Evolutionary conservation across 192 early-diverging fungal species (phyloP).

Genomic region (Phlyctochytrium bullatum): DNA sequence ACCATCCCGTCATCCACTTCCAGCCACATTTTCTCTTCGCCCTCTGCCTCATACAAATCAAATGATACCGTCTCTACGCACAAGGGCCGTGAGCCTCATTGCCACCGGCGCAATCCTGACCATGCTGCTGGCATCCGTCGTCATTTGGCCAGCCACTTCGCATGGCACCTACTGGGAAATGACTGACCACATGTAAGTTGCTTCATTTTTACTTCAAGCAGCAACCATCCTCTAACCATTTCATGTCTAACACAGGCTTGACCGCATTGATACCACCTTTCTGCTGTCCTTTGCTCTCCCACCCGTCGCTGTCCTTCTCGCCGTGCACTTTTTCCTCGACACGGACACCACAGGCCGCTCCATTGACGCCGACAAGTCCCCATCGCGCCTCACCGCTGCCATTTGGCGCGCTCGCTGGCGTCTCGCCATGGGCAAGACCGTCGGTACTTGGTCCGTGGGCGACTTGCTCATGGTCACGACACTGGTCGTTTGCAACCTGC

Average conservation of each 20-base stretch:
- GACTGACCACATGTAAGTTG: conserved; percentile 1
- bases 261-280: not conserved
- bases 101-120: not conserved
- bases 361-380: not conserved
- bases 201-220: not conserved
- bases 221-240: no score
- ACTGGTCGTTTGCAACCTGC: not conserved
- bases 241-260: not conserved
- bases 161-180: not conserved
- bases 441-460: not conserved
- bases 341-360: not conserved
- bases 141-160: not conserved
- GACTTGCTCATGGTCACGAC: not conserved
- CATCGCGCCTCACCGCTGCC: not conserved
- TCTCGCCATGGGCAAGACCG: not conserved
- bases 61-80: no score
- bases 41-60: no score
- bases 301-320: not conserved
- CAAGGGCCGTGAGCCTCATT: no score
- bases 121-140: not conserved
- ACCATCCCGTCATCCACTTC: no score
- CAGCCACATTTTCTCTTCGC: no score
- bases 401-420: not conserved
- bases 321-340: not conserved
- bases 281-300: not conserved